Base-by-base conservation (phyloP, 2,329 filamentous ascomycete species). In the Sarocladium brachiariae region DNA sequence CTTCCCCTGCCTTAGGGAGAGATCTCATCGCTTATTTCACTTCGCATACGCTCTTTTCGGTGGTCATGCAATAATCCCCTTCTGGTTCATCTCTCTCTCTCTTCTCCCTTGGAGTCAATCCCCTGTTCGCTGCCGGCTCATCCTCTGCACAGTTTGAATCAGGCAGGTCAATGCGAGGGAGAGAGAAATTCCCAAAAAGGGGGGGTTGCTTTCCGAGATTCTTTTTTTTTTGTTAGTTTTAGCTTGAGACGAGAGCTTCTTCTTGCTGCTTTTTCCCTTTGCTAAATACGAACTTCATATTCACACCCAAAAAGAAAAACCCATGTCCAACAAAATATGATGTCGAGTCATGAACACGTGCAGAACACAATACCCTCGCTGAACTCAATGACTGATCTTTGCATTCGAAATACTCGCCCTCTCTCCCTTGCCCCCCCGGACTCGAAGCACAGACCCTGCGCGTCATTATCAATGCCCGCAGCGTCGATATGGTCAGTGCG, bases 201-300 rank as follows among this genome's bases (percentile, higher is more conserved):
- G 27, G 27, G 27, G 8, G 8, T 35, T 11, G 9, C 33, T 11
- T 14, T 21, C 35, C 18, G 14, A n/a, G n/a, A n/a, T 30, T 30
- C 27, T 30, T 30, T 30, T 13, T 30, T 30, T 30, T 25, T 43
- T 23, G 8, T 43, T 43, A 24, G 19, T 25, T 25, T 39, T 39
- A 39, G 13, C 3, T 43, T 27, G 21, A 43, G 21, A 25, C 27
- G 39, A 43, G 21, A n/a, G n/a, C n/a, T n/a, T n/a, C n/a, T n/a
- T n/a, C n/a, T n/a, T n/a, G n/a, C 39, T 43, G 39, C 39, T 43
- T 43, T 11, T n/a, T 43, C 21, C 21, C 27, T 27, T 43, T 43
- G 39, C 39, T 43, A 23, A 43, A 43, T 43, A 43, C 39, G 39
- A n/a, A 43, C 21, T 43, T 30, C 39, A 27, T n/a, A n/a, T n/a